Evolutionary conservation across 495 filamentous ascomycete genomes (phyloP).

Genomic region (Rhypophila decipiens): DNA sequence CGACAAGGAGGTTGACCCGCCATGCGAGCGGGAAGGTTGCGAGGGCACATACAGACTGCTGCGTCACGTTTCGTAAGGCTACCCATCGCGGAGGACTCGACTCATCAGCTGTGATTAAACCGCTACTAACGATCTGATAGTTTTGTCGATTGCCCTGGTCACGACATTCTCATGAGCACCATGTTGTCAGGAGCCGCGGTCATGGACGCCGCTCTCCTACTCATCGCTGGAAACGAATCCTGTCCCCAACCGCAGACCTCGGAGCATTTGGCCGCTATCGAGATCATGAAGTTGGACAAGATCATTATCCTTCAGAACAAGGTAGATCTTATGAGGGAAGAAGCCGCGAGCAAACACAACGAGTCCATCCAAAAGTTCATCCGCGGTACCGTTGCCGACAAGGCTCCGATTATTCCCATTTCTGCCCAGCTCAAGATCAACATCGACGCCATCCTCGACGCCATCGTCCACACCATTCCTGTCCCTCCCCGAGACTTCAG

Average conservation of each 20-base stretch:
- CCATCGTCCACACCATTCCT: constrained; percentile 86
- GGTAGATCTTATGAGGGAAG: constrained; percentile 95
- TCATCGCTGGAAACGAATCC: constrained; percentile 98
- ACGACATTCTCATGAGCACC: constrained; percentile 99
- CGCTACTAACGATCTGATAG: constrained; percentile 26
- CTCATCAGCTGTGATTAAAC: background rate
- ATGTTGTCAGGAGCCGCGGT: constrained; percentile 99
- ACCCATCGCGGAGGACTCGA: background rate
- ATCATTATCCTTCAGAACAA: constrained; percentile 99
- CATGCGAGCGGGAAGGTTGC: constrained; percentile 91
- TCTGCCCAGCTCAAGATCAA: constrained; percentile 99
- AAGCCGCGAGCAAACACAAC: constrained; percentile 84
- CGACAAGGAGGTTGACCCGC: constrained; percentile 94
- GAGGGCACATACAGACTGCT: constrained; percentile 74
- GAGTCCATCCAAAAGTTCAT: constrained; percentile 97
- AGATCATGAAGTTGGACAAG: constrained; percentile 98
- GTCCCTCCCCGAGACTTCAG: constrained; percentile 85
- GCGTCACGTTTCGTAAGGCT: constrained; percentile 83
- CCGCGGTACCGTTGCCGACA: constrained; percentile 90
- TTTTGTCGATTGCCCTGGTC: constrained; percentile 97
- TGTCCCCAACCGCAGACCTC: constrained; percentile 99
- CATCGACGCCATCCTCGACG: constrained; percentile 95
- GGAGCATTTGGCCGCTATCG: constrained; percentile 95
- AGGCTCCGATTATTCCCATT: constrained; percentile 94
- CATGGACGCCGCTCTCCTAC: constrained; percentile 95